Conservation (phyloP, 2,329 filamentous ascomycete genomes). For the Colletotrichum sp. region DNA sequence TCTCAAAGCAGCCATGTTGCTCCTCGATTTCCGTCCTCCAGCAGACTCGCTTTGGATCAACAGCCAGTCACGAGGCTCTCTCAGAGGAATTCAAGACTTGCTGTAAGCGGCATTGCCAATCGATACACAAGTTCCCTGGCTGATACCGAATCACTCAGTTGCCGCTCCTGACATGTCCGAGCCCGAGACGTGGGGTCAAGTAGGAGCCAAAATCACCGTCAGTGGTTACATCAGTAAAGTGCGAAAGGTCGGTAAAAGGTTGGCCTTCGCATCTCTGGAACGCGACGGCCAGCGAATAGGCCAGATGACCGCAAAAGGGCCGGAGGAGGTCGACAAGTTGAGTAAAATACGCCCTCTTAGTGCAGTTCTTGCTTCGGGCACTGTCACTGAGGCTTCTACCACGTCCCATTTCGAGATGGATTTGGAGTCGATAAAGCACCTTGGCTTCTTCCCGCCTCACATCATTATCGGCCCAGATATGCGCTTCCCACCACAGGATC, state of each 20-base stretch:
- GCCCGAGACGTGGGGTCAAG: conserved; percentile 24
- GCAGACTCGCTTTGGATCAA: neutral
- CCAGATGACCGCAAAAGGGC: conserved; percentile 51
- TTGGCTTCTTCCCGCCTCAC: conserved; percentile 77
- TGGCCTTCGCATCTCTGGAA: conserved; percentile 64
- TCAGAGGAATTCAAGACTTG: conserved; percentile 15
- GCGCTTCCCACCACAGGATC: conserved; percentile 74
- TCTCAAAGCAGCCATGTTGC: neutral
- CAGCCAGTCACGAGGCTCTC: neutral
- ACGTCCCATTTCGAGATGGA: conserved; percentile 58
- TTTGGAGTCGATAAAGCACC: conserved; percentile 64
- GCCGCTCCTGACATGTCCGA: conserved; percentile 33
- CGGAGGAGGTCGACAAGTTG: conserved; percentile 42
- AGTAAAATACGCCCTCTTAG: conserved; percentile 54
- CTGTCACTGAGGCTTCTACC: conserved; percentile 1
- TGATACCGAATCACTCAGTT: conserved; percentile 24
- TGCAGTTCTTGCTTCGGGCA: conserved; percentile 55
- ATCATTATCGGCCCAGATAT: conserved; percentile 79
- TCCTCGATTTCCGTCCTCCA: neutral
- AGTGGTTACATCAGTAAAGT: conserved; percentile 77
- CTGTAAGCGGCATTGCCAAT: neutral
- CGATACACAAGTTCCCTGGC: neutral
- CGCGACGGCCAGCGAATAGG: conserved; percentile 41
- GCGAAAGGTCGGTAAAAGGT: conserved; percentile 69
- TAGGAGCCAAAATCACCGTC: conserved; percentile 52